phyloP scores from a whole-genome alignment of 73 alveolate genomes.

The Blepharisma japonicum region DNA sequence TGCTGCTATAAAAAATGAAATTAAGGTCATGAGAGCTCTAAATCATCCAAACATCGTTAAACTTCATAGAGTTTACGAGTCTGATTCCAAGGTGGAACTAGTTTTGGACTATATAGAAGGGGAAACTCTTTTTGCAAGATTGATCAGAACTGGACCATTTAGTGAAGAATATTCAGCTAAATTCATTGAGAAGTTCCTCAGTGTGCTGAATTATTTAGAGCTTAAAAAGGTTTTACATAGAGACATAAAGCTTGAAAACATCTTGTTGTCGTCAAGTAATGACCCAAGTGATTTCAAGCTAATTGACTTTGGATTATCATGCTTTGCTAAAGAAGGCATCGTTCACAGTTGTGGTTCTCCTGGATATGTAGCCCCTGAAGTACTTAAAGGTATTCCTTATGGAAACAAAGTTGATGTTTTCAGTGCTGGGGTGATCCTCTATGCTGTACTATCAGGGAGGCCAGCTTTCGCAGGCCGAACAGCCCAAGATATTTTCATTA shows the following conservation, averaged over 20 bases:
- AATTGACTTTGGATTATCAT: constrained; percentile 60
- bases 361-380: constrained; percentile 71
- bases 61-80: constrained; percentile 60
- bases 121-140: constrained; percentile 49
- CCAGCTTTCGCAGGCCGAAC: constrained; percentile 49
- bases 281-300: constrained; percentile 46
- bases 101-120: constrained; percentile 61
- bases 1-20: constrained; percentile 41
- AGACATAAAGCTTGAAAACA: constrained; percentile 52
- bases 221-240: constrained; percentile 36
- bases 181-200: constrained; percentile 31
- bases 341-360: constrained; percentile 68
- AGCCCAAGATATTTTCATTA: constrained; percentile 38
- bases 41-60: constrained; percentile 37
- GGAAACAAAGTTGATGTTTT: constrained; percentile 58
- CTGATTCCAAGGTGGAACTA: constrained; percentile 42
- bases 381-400: constrained; percentile 42
- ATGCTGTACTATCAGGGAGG: constrained; percentile 49
- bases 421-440: constrained; percentile 63
- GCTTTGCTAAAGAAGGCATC: constrained; percentile 42
- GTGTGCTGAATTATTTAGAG: constrained; percentile 40
- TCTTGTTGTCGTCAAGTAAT: neutral
- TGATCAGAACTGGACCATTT: constrained; percentile 34
- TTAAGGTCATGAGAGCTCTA: constrained; percentile 35
- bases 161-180: constrained; percentile 50